A percentile compares a stretch with the other conserved stretches of the same genome.
These are phyloP conservation scores for Pythium oligandrum DNA, from an alignment of 352 stramenopile genomes.

Conservation along the genomic window DNA sequence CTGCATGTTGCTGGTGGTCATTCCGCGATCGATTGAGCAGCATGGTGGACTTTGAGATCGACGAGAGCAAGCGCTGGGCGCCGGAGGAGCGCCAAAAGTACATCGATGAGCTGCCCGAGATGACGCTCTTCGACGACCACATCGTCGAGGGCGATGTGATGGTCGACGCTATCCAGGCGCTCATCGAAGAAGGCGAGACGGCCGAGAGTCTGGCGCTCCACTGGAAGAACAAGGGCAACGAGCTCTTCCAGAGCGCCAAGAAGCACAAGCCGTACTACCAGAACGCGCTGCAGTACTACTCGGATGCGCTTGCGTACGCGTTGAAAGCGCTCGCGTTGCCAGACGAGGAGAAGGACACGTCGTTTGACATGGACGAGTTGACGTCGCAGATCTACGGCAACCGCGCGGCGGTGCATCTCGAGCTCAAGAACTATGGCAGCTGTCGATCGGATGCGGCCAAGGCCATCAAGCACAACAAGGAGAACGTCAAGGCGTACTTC, in stretches of 20 bases:
- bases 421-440: constrained; percentile 85
- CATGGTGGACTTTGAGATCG: constrained; percentile 85
- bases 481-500: constrained; percentile 83
- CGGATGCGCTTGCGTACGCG: constrained; percentile 65
- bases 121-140: constrained; percentile 88
- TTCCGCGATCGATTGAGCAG: constrained; percentile 4
- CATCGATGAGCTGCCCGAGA: constrained; percentile 80
- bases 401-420: constrained; percentile 72
- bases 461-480: constrained; percentile 59
- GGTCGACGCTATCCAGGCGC: constrained; percentile 80
- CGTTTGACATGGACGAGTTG: constrained; percentile 66
- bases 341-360: constrained; percentile 46
- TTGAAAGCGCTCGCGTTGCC: constrained; percentile 71
- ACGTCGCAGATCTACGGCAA: constrained; percentile 79
- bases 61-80: constrained; percentile 85
- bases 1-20: not conserved
- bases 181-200: constrained; percentile 86
- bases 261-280: constrained; percentile 67
- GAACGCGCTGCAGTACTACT: constrained; percentile 80
- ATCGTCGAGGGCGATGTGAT: constrained; percentile 83
- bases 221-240: constrained; percentile 88
- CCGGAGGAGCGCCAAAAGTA: constrained; percentile 75
- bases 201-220: constrained; percentile 79
- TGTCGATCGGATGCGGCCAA: constrained; percentile 76
- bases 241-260: constrained; percentile 78